Conservation (phyloP, 176 grass and related monocot species). For the Chloris gayana region DNA sequence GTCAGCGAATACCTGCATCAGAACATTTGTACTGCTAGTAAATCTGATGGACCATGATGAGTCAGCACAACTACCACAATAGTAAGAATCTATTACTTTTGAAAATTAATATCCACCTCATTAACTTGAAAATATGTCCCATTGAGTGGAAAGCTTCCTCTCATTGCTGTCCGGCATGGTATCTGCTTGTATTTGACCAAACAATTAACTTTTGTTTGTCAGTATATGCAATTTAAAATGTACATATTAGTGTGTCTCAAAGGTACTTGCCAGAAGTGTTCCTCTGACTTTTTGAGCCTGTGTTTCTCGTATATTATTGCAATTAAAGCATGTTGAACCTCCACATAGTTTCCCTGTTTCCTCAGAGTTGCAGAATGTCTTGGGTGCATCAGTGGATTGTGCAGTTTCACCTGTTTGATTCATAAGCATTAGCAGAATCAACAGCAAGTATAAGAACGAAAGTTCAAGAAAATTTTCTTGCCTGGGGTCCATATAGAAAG, state of each 20-base stretch:
- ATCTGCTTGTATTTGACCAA: conserved; percentile 66
- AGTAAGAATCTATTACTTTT: background rate
- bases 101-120: conserved; percentile 49
- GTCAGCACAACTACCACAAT: background rate
- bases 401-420: conserved; percentile 69
- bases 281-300: conserved; percentile 73
- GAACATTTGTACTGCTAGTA: conserved; percentile 20
- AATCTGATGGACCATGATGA: conserved; percentile 10
- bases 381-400: conserved; percentile 76
- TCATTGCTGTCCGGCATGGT: conserved; percentile 86
- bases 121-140: conserved; percentile 93
- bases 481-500: conserved; percentile 90
- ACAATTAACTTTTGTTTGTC: conserved; percentile 38
- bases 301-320: conserved; percentile 70
- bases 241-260: conserved; percentile 6
- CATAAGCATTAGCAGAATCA: conserved; percentile 24
- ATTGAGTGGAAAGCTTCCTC: conserved; percentile 85
- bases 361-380: conserved; percentile 63
- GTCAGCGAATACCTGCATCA: conserved; percentile 86
- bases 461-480: conserved; percentile 44
- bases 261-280: conserved; percentile 68
- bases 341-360: conserved; percentile 70
- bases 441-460: conserved; percentile 12
- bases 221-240: conserved; percentile 29
- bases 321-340: conserved; percentile 62